phyloP scores from a whole-genome alignment of 176 grass and related monocot genomes.

The Calamus simplicifolius region DNA sequence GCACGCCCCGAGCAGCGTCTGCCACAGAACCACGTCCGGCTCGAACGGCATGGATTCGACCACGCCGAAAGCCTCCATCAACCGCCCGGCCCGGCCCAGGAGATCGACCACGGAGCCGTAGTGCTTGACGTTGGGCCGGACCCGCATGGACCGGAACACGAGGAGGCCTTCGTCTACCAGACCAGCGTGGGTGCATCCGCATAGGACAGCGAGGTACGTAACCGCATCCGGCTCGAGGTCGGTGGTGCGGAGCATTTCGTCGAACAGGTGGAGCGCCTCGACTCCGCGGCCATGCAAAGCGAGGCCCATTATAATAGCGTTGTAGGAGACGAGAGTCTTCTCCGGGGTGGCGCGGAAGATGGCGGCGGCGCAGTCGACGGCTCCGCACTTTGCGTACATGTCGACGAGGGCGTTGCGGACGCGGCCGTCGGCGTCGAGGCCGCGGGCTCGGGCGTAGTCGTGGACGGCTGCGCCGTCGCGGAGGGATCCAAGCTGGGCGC shows the following conservation, averaged over 20 bases:
- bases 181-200: constrained; percentile 74
- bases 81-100: constrained; percentile 57
- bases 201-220: constrained; percentile 67
- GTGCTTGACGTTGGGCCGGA: constrained; percentile 61
- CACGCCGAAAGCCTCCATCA: constrained; percentile 51
- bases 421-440: constrained; percentile 26
- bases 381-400: constrained; percentile 90
- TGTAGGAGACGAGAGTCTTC: constrained; percentile 63
- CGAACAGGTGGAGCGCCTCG: constrained; percentile 55
- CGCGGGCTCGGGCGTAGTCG: constrained; percentile 29
- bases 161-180: constrained; percentile 61
- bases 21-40: constrained; percentile 75
- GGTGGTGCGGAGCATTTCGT: constrained; percentile 44
- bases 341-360: constrained; percentile 43
- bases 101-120: constrained; percentile 76
- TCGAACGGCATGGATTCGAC: constrained; percentile 60
- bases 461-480: constrained; percentile 37
- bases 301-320: constrained; percentile 50
- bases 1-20: constrained; percentile 62
- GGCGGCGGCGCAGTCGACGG: constrained; percentile 34
- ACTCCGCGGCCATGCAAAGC: constrained; percentile 52
- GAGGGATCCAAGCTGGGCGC: constrained; percentile 47
- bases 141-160: constrained; percentile 58
- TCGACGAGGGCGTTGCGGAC: constrained; percentile 62
- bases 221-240: constrained; percentile 43